Percentiles rank a stretch among this genome's conserved stretches.
Evolutionary conservation across 768 basidiomycete species (phyloP).

Genomic region (Galerina marginata): DNA sequence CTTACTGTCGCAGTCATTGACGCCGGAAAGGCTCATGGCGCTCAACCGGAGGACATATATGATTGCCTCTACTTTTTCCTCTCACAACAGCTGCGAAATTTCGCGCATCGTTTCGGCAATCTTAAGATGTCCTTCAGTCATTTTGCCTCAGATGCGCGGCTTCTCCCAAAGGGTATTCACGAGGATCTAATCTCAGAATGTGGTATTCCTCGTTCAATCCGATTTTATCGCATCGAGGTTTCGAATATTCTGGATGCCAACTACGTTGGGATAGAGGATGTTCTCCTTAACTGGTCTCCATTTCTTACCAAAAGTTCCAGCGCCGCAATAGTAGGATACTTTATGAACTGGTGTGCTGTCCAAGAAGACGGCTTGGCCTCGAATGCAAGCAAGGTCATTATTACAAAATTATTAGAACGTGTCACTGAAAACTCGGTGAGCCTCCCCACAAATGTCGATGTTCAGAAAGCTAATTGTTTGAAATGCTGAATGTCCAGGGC

Average conservation of each 20-base stretch:
- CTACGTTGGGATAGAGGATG: slow-evolving; percentile 42
- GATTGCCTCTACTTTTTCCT: slow-evolving; percentile 31
- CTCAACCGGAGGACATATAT: slow-evolving; percentile 47
- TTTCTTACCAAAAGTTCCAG: slow-evolving; percentile 34
- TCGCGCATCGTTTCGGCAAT: slow-evolving; percentile 38
- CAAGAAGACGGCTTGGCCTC: slow-evolving; percentile 24
- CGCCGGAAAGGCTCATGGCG: slow-evolving; percentile 41
- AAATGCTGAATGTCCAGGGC: background rate
- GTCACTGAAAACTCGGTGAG: background rate
- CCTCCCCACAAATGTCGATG: slow-evolving; percentile 1
- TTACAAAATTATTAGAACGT: background rate
- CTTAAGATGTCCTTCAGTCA: slow-evolving; percentile 40
- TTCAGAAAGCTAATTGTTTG: slow-evolving; percentile 9
- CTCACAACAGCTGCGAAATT: slow-evolving; percentile 42
- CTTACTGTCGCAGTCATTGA: slow-evolving; percentile 32
- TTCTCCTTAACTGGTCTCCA: slow-evolving; percentile 43
- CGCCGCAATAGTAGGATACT: slow-evolving; percentile 46
- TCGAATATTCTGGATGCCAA: slow-evolving; percentile 52
- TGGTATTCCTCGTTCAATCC: too few species aligned
- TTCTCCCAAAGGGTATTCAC: background rate
- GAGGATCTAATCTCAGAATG: too few species aligned
- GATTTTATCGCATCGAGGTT: slow-evolving; percentile 47
- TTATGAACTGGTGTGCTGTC: slow-evolving; percentile 50
- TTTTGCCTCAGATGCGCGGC: slow-evolving; percentile 36
- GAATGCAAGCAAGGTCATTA: background rate